Conservation (phyloP, 371 early-diverging fungal species). For the Batrachochytrium dendrobatidis region DNA sequence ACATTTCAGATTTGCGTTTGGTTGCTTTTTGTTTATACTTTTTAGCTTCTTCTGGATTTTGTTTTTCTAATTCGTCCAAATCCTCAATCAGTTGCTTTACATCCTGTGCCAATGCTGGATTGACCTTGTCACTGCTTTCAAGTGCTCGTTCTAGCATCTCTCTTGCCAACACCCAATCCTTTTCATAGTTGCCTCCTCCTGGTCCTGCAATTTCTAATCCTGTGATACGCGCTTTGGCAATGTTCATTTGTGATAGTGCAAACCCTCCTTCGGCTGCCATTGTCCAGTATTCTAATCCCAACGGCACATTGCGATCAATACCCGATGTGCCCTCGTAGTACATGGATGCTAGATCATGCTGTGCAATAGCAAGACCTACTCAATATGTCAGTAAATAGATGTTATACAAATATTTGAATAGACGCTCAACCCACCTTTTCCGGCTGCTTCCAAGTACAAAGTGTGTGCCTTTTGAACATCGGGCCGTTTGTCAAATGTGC, state of each 20-base stretch:
- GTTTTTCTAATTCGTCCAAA: background rate
- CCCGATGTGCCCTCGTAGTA: constrained; percentile 3
- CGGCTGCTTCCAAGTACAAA: constrained; percentile 12
- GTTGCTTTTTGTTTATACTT: background rate
- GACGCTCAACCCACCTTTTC: constrained; percentile 6
- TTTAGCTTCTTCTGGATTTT: background rate
- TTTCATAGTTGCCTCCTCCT: background rate
- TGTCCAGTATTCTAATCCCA: constrained; percentile 14
- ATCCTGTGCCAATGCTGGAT: background rate
- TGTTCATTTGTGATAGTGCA: constrained; percentile 14
- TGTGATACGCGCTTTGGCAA: constrained; percentile 8
- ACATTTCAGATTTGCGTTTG: background rate
- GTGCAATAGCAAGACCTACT: constrained; percentile 19
- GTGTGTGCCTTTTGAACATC: constrained; percentile 11
- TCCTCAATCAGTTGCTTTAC: background rate
- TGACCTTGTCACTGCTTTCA: background rate
- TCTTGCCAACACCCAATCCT: background rate
- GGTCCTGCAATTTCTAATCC: background rate
- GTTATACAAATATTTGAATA: background rate
- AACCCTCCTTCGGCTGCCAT: constrained; percentile 17
- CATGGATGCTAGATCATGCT: constrained; percentile 14
- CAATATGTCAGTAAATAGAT: background rate
- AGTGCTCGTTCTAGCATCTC: background rate
- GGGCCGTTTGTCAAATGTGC: background rate
- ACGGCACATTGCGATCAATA: background rate